Percentiles rank a stretch among this genome's conserved stretches.
Evolutionary conservation across 2,329 filamentous ascomycete species (phyloP).

Genomic region (Fusarium decemcellulare): DNA sequence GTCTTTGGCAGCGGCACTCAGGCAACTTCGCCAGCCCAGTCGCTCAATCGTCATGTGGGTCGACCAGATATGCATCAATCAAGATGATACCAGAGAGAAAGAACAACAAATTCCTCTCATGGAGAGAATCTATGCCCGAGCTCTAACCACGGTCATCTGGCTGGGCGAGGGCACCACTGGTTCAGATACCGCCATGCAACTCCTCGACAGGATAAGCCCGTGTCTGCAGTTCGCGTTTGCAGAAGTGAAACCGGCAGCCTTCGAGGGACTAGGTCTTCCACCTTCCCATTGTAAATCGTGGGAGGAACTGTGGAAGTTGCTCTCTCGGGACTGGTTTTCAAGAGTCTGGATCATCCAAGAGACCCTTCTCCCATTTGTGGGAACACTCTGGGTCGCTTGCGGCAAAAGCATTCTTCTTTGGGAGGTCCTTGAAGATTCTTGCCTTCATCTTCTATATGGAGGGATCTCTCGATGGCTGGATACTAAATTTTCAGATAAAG

Average conservation of each 20-base stretch:
- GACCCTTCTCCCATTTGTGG: neutral
- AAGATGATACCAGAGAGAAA: neutral
- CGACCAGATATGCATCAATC: neutral
- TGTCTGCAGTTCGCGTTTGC: neutral
- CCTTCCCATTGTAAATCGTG: neutral
- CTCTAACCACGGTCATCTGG: neutral
- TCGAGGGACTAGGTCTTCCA: neutral
- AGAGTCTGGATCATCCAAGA: conserved; percentile 2
- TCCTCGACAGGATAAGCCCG: neutral
- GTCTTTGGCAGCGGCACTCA: neutral
- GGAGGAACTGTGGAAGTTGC: neutral
- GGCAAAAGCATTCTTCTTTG: neutral
- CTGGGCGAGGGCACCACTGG: neutral
- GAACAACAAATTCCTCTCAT: neutral
- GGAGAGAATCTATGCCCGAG: neutral
- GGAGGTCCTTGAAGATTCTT: neutral
- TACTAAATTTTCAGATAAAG: too few relatives aligned
- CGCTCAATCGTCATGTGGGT: neutral
- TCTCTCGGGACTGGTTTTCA: neutral
- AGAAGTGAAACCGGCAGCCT: neutral
- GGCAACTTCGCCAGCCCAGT: neutral
- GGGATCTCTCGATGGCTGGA: neutral
- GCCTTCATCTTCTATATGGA: neutral
- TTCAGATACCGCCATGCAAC: neutral
- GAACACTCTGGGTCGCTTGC: neutral